Conservation (phyloP, 2,329 filamentous ascomycete species). For the Arthrobotrys conoides region DNA sequence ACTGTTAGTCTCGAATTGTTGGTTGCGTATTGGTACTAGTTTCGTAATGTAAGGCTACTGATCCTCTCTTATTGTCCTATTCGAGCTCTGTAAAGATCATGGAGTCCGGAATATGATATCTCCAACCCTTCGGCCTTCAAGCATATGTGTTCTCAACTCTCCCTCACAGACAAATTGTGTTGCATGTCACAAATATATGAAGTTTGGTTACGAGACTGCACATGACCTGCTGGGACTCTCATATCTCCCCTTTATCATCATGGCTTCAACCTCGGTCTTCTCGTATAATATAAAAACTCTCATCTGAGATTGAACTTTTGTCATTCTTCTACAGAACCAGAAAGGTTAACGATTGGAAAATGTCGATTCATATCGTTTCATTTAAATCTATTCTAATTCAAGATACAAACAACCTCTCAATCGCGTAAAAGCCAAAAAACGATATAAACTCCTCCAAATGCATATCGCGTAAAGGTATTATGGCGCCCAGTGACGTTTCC, state of each 20-base stretch:
- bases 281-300: too few relatives aligned
- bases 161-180: neutral
- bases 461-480: constrained; percentile 1
- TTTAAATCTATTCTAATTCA: constrained; percentile 8
- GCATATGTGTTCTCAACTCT: constrained; percentile 7
- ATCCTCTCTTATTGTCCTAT: too few relatives aligned
- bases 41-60: too few relatives aligned
- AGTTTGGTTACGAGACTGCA: too few relatives aligned
- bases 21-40: too few relatives aligned
- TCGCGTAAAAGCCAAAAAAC: neutral
- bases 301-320: too few relatives aligned
- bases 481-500: constrained; percentile 53
- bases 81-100: too few relatives aligned
- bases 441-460: neutral
- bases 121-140: neutral
- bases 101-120: neutral
- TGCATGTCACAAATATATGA: too few relatives aligned
- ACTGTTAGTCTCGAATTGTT: too few relatives aligned
- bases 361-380: neutral
- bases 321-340: neutral
- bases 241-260: too few relatives aligned
- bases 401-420: neutral
- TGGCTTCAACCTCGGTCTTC: too few relatives aligned
- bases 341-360: neutral
- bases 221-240: constrained; percentile 16